Evolutionary conservation across 1,284 basidiomycete species (phyloP), one percentile per base, ranked within the genome.

Genomic region (Apiotrichum mycotoxinovorans): DNA sequence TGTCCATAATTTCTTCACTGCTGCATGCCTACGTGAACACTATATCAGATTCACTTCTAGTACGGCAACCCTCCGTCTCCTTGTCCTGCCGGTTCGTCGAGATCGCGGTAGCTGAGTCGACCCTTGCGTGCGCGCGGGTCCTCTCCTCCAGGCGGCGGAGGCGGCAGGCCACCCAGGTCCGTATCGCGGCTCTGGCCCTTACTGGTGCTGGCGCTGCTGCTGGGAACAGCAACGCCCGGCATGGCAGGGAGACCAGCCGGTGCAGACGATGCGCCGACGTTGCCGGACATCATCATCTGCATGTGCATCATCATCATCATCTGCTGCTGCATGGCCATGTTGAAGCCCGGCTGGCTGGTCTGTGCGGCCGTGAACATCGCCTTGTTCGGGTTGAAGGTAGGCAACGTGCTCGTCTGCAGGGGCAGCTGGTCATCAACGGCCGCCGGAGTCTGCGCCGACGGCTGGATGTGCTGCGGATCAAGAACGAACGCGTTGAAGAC

Each of bases 401-500:
- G 62, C 20, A 62, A 42, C 5, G 51, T 41, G 20, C 55, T 51
- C 17, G 57, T 43, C 42, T 50, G 46, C 30, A 54, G 27, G 17
- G 70, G 68, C 2, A 76, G 54, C 45, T 65, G 63, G 58, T 78
- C 73, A 55, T 77, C 66, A 48, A 78, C 68, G 1, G 75, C 72
- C 8, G 75, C 76, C 2, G 71, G 72, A 3, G 72, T 70, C n/a
- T 65, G 65, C 23, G 63, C 52, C 33, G 61, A 67, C 2, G 91
- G 90, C 70, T 91, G 88, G 54, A 94, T 87, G 63, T 87, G 88
- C 68, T 92, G 88, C 52, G 92, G 93, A 78, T 96, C 92, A 57
- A 95, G 83, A 30, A 88, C 89, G 72, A 93, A 96, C 74, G 89
- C 91, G 77, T 96, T 95, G 80, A 91, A 91, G 74, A 88, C 89